Percentiles rank a stretch among this genome's conserved stretches.
These are phyloP conservation scores for Colletotrichum sublineola DNA, from an alignment of 2,329 filamentous ascomycete species.

Conservation along the genomic window DNA sequence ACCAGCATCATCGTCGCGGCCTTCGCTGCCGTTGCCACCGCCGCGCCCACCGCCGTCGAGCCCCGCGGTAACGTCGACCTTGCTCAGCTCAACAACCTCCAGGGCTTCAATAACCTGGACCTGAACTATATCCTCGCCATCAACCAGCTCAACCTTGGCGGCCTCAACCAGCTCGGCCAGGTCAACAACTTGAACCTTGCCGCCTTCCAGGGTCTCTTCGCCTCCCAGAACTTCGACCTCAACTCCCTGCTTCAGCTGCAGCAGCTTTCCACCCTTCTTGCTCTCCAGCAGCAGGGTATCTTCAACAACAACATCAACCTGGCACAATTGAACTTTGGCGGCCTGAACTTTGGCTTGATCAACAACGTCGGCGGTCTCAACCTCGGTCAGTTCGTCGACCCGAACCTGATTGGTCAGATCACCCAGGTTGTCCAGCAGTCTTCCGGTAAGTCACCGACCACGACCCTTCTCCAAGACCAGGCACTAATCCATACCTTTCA, in stretches of 20 bases:
- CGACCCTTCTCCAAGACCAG: neutral
- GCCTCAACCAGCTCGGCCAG: slow-evolving; percentile 54
- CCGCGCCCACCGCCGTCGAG: slow-evolving; percentile 59
- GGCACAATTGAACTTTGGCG: slow-evolving; percentile 45
- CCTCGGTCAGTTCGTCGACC: slow-evolving; percentile 49
- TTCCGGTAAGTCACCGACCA: slow-evolving; percentile 1
- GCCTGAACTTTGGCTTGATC: slow-evolving; percentile 50
- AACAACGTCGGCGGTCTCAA: slow-evolving; percentile 47
- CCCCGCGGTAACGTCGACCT: slow-evolving; percentile 60
- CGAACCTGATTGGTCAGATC: slow-evolving; percentile 48
- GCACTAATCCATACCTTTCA: neutral
- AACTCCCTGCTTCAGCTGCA: slow-evolving; percentile 56
- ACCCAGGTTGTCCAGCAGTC: slow-evolving; percentile 46
- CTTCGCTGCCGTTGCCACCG: slow-evolving; percentile 51
- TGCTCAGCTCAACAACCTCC: slow-evolving; percentile 56
- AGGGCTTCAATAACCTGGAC: slow-evolving; percentile 55
- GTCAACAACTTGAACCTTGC: slow-evolving; percentile 57
- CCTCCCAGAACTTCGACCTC: slow-evolving; percentile 56
- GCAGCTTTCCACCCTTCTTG: slow-evolving; percentile 56
- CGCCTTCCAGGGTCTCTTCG: slow-evolving; percentile 58
- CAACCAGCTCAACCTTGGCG: slow-evolving; percentile 60
- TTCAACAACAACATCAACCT: slow-evolving; percentile 50
- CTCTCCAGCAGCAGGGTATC: slow-evolving; percentile 50
- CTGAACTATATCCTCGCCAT: slow-evolving; percentile 61
- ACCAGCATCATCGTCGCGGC: slow-evolving; percentile 60